Evolutionary conservation across 495 filamentous ascomycete genomes (phyloP), one percentile per base, ranked within the genome.

Genomic region (Annulohypoxylon maeteangense): DNA sequence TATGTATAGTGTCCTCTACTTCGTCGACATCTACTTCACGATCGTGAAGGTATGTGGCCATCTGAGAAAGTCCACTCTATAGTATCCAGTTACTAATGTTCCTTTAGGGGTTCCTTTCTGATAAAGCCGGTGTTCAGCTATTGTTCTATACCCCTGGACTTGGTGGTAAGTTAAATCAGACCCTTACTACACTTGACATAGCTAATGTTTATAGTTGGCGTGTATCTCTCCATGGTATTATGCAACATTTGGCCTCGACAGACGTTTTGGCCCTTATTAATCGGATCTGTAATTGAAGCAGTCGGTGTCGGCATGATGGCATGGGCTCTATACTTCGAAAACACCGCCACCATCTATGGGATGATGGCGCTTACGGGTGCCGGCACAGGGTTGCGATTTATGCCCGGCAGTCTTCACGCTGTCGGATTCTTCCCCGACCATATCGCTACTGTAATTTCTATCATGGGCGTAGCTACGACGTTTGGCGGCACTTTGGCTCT

Each of bases 331-430:
- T 68, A 78, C n/a, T 65, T 68, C 0, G 76, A 80, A 7, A 71
- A 84, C 47, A 75, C 73, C 0, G 27, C 68, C 7, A 56, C 85
- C 4, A 81, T 89, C 14, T 88, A 84, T 69, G 88, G 84, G 44
- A 89, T 89, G 84, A 84, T 91, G 78, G 87, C 83, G 0, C 70
- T 91, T 1, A 81, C 86, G 0, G 88, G 89, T 10, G 81, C 76
- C 1, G 88, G 89, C 0, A 87, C 86, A 0, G 89, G 87, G n/a
- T 36, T 81, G n/a, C 69, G 79, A 1, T 72, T 81, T 59, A 85
- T 88, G 80, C 74, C 68, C 32, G 48, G 60, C 57, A 59, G 79
- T 1, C 78, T 90, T 0, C 89, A 91, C 64, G 84, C 77, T 0
- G 76, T 84, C 0, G 89, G 83, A 0, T 84, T 85, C 72, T 88